Evolutionary conservation across 2,329 filamentous ascomycete genomes (phyloP), one percentile per base, ranked within the genome.

Genomic region (Microdochium trichocladiopsis): DNA sequence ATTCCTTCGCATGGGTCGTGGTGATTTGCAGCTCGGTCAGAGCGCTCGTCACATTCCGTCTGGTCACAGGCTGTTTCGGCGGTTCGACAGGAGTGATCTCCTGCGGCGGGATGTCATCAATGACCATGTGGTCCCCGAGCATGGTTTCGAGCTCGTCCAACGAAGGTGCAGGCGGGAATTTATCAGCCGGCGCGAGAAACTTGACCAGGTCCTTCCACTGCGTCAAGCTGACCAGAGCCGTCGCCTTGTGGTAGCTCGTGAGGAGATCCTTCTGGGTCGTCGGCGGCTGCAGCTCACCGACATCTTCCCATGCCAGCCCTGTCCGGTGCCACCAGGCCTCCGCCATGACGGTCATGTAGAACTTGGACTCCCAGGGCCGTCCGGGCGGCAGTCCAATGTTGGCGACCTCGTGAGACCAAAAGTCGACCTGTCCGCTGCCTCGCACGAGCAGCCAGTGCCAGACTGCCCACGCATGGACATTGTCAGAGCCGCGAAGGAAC

Each of bases 371-470:
- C 3, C 53, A 55, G 8, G 54, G 53, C n/a, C 33, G 2, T 2
- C 18, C 16, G 8, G 52, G 37, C 2, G 60, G 56, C 3, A 58
- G 11, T 10, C 53, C 58, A 3, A 37, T 4, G 16, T 57, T 58
- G 4, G 41, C 18, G 2, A 25, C 14, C 21, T 57, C 51, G 24
- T 61, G 58, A 6, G 56, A 22, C 47, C 52, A 58, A 50, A 61
- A 58, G 47, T 53, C 49, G 9, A 52, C 49, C 3, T 33, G 16
- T 11, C 51, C 56, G 8, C 49, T n/a, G 21, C 53, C 52, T 24
- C 60, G 56, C 21, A 48, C 28, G 10, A 22, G 28, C 18, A 63
- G 37, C 60, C 61, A 63, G 23, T 51, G 36, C 55, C 54, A 60
- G 23, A 63, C 50, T 1, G 52, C 53, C 60, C 58, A 61, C 16